Evolutionary conservation across 345 rosid genomes (phyloP).

Genomic region (Eucalyptus camaldulensis): DNA sequence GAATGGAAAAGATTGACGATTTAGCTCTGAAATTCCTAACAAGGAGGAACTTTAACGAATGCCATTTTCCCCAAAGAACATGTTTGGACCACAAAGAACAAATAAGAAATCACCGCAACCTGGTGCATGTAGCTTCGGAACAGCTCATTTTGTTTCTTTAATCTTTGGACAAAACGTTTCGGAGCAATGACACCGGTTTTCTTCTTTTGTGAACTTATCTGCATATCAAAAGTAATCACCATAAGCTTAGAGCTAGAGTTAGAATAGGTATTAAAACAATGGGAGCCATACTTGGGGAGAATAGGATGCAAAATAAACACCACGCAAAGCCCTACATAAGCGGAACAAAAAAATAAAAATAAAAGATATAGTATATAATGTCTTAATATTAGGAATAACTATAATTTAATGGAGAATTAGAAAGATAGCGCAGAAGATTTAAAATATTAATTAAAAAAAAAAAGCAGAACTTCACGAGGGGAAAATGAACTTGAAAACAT

Average conservation of each 20-base stretch:
- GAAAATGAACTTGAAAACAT: background rate
- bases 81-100: background rate
- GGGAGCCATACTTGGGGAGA: background rate
- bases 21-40: background rate
- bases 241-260: background rate
- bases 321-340: background rate
- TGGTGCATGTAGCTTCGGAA: conserved; percentile 99
- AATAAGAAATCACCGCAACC: conserved; percentile 19
- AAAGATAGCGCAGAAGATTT: background rate
- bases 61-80: background rate
- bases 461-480: background rate
- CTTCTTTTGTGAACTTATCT: conserved; percentile 99
- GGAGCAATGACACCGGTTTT: conserved; percentile 99
- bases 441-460: background rate
- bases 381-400: background rate
- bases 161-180: conserved; percentile 92
- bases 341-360: background rate
- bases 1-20: background rate
- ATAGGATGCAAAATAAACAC: background rate
- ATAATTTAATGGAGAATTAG: background rate
- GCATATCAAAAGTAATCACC: background rate
- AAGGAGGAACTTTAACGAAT: background rate
- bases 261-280: background rate
- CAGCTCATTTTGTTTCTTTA: conserved; percentile 98
- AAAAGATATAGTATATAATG: background rate